phyloP scores from a whole-genome alignment of 192 early-diverging fungal genomes.

The Podila epicladia region DNA sequence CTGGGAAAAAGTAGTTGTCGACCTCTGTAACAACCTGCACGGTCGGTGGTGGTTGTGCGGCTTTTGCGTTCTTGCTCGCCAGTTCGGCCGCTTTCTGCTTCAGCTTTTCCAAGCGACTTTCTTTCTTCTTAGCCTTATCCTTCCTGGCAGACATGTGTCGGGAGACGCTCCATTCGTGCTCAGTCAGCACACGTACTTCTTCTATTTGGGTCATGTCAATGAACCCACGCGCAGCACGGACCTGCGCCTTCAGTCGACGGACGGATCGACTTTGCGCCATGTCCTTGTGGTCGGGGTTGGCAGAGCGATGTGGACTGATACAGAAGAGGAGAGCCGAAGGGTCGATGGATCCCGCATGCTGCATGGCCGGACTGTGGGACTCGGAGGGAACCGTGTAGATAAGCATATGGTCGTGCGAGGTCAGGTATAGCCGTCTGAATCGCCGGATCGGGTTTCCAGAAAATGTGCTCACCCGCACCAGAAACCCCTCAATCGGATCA shows the following conservation, averaged over 20 bases:
- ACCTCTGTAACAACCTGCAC: constrained; percentile 12
- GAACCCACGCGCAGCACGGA: constrained; percentile 32
- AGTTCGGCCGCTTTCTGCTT: background rate
- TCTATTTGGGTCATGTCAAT: constrained; percentile 45
- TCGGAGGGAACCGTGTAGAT: constrained; percentile 39
- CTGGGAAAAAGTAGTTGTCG: constrained; percentile 44
- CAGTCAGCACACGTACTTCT: constrained; percentile 16
- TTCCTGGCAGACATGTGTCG: constrained; percentile 17
- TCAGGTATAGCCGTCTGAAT: constrained; percentile 45
- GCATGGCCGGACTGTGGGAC: constrained; percentile 40
- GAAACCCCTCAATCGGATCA: constrained; percentile 49
- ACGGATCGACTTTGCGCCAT: constrained; percentile 48
- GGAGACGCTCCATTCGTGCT: constrained; percentile 19
- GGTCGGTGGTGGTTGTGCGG: background rate
- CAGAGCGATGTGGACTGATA: constrained; percentile 44
- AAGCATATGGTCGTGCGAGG: constrained; percentile 52
- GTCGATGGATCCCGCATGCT: constrained; percentile 25
- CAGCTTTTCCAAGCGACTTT: background rate
- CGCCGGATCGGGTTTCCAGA: constrained; percentile 34
- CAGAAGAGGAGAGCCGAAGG: constrained; percentile 38
- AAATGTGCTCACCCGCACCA: constrained; percentile 45
- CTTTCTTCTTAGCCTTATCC: constrained; percentile 7
- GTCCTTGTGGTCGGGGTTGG: constrained; percentile 35
- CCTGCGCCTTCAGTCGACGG: constrained; percentile 41
- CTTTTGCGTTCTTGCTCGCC: background rate